Percentiles rank a stretch among this genome's conserved stretches.
These are phyloP conservation scores for Vanderwaltozyma tropicalis DNA, from an alignment of 805 yeast species.

Conservation along the genomic window DNA sequence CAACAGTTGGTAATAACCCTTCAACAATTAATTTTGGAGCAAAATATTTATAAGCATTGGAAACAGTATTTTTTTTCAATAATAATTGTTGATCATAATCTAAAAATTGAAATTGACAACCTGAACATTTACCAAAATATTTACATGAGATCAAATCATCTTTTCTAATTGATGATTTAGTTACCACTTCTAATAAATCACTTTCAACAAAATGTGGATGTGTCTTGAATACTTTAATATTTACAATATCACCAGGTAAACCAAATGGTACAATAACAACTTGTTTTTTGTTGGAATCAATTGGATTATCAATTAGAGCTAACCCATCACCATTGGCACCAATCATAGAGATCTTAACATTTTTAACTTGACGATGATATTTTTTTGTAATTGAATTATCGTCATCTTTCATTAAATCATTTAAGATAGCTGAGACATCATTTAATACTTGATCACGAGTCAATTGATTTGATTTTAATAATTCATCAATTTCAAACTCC, in stretches of 20 bases:
- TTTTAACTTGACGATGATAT: slow-evolving; percentile 49
- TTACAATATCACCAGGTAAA: slow-evolving; percentile 73
- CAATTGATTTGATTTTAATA: slow-evolving; percentile 37
- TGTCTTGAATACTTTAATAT: slow-evolving; percentile 63
- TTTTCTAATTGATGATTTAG: slow-evolving; percentile 38
- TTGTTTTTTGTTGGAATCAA: slow-evolving; percentile 35
- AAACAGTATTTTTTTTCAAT: slow-evolving; percentile 64
- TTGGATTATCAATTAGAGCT: slow-evolving; percentile 58
- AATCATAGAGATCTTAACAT: slow-evolving; percentile 47
- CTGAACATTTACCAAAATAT: slow-evolving; percentile 88
- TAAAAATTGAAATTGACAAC: slow-evolving; percentile 85
- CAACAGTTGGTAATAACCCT: slow-evolving; percentile 47
- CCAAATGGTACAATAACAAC: slow-evolving; percentile 78
- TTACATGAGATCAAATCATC: slow-evolving; percentile 51
- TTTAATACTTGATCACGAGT: slow-evolving; percentile 42
- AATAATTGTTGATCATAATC: slow-evolving; percentile 62
- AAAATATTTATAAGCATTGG: slow-evolving; percentile 70
- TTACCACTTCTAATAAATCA: slow-evolving; percentile 50
- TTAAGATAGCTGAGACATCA: slow-evolving; percentile 56
- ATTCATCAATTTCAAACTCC: slow-evolving; percentile 56
- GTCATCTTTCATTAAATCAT: slow-evolving; percentile 36
- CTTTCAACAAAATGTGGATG: slow-evolving; percentile 66
- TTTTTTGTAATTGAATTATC: slow-evolving; percentile 28
- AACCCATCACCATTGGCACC: slow-evolving; percentile 85
- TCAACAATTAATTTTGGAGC: slow-evolving; percentile 44